A percentile compares a stretch with the other conserved stretches of the same genome.
These are phyloP conservation scores for Apophysomyces elegans DNA, from an alignment of 371 early-diverging fungal genomes.

Conservation along the genomic window DNA sequence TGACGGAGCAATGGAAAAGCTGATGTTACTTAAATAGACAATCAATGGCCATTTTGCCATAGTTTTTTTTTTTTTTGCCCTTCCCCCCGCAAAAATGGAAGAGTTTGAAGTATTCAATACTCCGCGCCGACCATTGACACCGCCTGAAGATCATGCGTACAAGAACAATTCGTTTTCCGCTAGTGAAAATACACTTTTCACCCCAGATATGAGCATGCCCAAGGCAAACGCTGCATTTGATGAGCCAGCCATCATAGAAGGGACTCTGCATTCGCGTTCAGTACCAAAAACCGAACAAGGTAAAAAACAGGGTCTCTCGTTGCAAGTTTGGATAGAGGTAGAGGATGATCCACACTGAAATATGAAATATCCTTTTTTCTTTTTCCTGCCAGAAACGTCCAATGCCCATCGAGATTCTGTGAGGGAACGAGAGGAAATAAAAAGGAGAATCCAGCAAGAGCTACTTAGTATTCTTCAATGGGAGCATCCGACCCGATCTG, in stretches of 20 bases:
- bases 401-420: neutral
- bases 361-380: no score
- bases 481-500: conserved; percentile 22
- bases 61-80: neutral
- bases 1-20: neutral
- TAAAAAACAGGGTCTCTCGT: no score
- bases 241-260: neutral
- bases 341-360: no score
- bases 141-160: neutral
- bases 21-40: conserved; percentile 4
- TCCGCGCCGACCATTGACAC: neutral
- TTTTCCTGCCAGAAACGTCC: no score
- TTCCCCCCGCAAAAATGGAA: neutral
- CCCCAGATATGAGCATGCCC: neutral
- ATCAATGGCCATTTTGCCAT: neutral
- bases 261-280: neutral
- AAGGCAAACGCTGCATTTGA: conserved; percentile 2
- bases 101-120: neutral
- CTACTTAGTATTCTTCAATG: conserved; percentile 13
- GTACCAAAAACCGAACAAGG: no score
- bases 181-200: neutral
- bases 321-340: no score
- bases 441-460: neutral
- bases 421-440: neutral
- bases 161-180: neutral